Evolutionary conservation across 345 rosid species (phyloP).

Genomic region (Aquilaria sinensis): DNA sequence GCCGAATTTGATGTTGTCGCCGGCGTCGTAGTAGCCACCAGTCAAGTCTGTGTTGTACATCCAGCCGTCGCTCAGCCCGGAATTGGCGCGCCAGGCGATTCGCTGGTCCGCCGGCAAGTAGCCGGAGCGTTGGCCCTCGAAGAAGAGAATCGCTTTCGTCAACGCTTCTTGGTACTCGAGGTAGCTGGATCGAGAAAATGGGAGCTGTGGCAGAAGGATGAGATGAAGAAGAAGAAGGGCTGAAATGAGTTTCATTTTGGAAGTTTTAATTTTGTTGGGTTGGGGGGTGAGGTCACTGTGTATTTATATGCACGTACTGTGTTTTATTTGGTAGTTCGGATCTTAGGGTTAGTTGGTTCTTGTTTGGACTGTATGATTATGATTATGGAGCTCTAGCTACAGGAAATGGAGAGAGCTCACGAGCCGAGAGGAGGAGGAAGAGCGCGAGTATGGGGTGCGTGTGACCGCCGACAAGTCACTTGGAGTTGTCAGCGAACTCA

Average conservation of each 20-base stretch:
- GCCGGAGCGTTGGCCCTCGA: constrained; percentile 96
- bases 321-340: background rate
- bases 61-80: constrained; percentile 81
- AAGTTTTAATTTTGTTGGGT: background rate
- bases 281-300: background rate
- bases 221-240: background rate
- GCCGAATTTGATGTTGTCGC: constrained; percentile 84
- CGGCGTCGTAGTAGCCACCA: constrained; percentile 96
- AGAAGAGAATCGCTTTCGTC: constrained; percentile 86
- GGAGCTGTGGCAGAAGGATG: background rate
- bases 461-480: too few relatives aligned
- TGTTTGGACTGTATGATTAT: too few relatives aligned
- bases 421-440: too few relatives aligned
- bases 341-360: background rate
- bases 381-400: too few relatives aligned
- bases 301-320: too few relatives aligned
- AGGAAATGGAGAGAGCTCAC: too few relatives aligned
- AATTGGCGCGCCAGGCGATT: constrained; percentile 57
- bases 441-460: too few relatives aligned
- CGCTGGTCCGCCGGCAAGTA: constrained; percentile 68
- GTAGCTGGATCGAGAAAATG: constrained; percentile 14
- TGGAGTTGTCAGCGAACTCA: too few relatives aligned
- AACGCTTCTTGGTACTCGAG: constrained; percentile 78
- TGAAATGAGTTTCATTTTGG: constrained; percentile 15
- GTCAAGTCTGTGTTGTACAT: constrained; percentile 54